A percentile compares a stretch with the other conserved stretches of the same genome.
phyloP scores from a whole-genome alignment of 2,329 filamentous ascomycete species.

The Oidium heveae region DNA sequence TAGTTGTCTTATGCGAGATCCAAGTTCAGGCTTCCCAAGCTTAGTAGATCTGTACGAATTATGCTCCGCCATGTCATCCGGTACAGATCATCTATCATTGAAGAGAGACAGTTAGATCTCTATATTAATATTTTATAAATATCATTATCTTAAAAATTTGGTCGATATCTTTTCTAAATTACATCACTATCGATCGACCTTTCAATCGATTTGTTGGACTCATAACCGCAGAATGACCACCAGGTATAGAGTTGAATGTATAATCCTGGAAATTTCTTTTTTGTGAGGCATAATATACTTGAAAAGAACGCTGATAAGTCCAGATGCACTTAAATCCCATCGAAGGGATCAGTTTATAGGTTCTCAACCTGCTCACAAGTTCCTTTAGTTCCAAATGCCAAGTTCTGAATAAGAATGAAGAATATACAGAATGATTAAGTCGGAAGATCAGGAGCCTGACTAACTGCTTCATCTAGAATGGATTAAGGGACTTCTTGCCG shows the following conservation, averaged over 20 bases:
- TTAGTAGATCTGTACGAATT: no score
- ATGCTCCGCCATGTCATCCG: no score
- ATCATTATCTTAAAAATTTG: no score
- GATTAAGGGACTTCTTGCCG: conserved; percentile 85
- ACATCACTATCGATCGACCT: no score
- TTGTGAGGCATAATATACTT: neutral
- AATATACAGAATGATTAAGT: neutral
- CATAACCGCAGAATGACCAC: conserved; percentile 24
- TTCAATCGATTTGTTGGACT: no score
- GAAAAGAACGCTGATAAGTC: neutral
- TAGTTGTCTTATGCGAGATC: no score
- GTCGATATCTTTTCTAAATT: no score
- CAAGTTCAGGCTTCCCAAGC: no score
- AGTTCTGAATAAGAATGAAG: neutral
- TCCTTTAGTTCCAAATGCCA: neutral
- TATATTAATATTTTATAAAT: no score
- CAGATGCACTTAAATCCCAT: conserved; percentile 56
- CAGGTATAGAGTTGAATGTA: conserved; percentile 50
- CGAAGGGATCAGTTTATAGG: conserved; percentile 72
- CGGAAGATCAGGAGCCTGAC: neutral
- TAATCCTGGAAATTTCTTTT: conserved; percentile 4
- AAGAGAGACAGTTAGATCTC: no score
- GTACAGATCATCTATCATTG: no score
- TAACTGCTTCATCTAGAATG: conserved; percentile 34
- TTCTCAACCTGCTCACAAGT: conserved; percentile 12